Evolutionary conservation across 2,329 filamentous ascomycete genomes (phyloP), one percentile per base, ranked within the genome.

Genomic region (Macrophomina tecta): DNA sequence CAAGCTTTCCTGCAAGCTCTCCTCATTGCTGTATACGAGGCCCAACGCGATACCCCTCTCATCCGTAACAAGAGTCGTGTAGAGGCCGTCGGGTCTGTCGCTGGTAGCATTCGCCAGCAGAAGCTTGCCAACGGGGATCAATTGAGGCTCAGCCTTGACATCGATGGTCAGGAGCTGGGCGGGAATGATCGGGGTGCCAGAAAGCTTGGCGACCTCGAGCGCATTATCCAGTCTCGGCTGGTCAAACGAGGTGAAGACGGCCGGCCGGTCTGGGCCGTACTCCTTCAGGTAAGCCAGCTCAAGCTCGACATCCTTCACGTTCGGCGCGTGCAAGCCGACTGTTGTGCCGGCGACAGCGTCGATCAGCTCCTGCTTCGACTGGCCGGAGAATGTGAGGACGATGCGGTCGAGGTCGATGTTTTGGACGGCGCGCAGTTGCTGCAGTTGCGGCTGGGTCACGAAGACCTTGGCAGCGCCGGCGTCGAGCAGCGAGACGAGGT

Each of bases 1-100:
- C 68, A 99, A 77, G 45, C 94, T 94, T 81, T 97, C 94, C 8
- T 89, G 84, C 40, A 99, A 89, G 76, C 94, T 98, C 78, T 96
- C 92, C 69, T 91, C 88, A 75, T 92, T 97, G 80, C 94, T 97
- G 84, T 97, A 99, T 18, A 97, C 95, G 70, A 99, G 82, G 0
- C 95, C 95, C 14, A 99, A 83, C 8, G 93, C 92, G 23, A 91
- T 84, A 1, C 93, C 94, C 58, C 90, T 84, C 82, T 97, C 92
- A 76, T 99, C 93, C 1, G 91, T 93, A 7, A 99, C 95, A 4
- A 97, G 87, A 0, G 95, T 99, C 1, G 95, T 90, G 71, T 97
- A 88, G 8, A 99, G 85, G 8, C 91, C 90, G 75, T 97, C 96
- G 4, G 88, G 80, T 69, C 93, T 87, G 78, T 99, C 95, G 46